Evolutionary conservation across 371 early-diverging fungal genomes (phyloP).

Genomic region (Mortierella sp.): DNA sequence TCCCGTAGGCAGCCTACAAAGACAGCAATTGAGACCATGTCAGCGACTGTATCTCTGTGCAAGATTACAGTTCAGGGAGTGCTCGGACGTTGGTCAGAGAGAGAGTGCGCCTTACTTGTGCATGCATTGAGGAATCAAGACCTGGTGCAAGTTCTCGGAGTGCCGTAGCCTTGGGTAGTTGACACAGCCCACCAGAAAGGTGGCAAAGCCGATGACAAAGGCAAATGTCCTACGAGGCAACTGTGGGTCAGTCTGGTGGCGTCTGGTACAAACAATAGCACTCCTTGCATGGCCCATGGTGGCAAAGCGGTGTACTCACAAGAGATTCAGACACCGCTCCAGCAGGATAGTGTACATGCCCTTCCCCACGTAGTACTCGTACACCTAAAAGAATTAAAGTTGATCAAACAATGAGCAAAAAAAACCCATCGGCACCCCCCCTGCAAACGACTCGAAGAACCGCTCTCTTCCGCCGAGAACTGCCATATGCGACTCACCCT

Average conservation of each 20-base stretch:
- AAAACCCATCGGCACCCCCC: not conserved
- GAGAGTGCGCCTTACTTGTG: constrained; percentile 56
- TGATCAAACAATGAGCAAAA: not conserved
- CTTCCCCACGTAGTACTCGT: constrained; percentile 49
- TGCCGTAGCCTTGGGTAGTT: constrained; percentile 82
- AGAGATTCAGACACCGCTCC: constrained; percentile 40
- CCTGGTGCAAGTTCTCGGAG: constrained; percentile 74
- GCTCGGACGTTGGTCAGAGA: not conserved
- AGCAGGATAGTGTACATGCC: constrained; percentile 52
- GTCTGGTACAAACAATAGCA: too few relatives aligned
- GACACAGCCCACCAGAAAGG: constrained; percentile 89
- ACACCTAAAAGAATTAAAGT: constrained; percentile 25
- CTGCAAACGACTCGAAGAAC: too few relatives aligned
- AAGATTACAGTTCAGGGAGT: too few relatives aligned
- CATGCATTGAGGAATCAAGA: constrained; percentile 81
- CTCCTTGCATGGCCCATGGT: too few relatives aligned
- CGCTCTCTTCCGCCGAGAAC: too few relatives aligned
- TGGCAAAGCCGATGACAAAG: constrained; percentile 88
- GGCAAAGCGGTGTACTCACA: constrained; percentile 29
- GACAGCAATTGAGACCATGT: too few relatives aligned
- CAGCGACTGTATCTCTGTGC: too few relatives aligned
- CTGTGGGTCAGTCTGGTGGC: not conserved
- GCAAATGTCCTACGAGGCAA: constrained; percentile 55
- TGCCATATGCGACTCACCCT: constrained; percentile 59
- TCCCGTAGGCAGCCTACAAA: constrained; percentile 58